phyloP scores from a whole-genome alignment of 371 early-diverging fungal species.

The Blakeslea trispora region DNA sequence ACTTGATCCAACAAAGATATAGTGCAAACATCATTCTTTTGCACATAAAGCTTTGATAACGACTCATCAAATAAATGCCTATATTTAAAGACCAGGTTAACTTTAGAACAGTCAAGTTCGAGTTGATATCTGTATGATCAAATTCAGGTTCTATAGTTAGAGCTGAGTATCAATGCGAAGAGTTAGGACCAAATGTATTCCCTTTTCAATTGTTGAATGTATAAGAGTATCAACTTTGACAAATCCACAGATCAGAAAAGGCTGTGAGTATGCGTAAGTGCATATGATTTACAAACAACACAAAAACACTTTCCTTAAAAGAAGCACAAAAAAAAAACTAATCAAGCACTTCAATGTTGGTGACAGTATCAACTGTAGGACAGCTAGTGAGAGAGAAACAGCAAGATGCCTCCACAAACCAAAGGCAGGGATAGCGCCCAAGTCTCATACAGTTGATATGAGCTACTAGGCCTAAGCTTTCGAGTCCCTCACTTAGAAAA shows the following conservation, averaged over 20 bases:
- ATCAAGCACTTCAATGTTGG: slow-evolving; percentile 5
- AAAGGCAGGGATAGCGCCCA: slow-evolving; percentile 5
- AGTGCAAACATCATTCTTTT: too few species aligned
- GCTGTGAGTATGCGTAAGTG: background rate
- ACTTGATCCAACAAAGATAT: too few species aligned
- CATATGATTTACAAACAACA: background rate
- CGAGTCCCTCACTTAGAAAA: slow-evolving; percentile 1
- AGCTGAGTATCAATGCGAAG: too few species aligned
- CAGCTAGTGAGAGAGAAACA: slow-evolving; percentile 5
- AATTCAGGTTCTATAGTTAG: too few species aligned
- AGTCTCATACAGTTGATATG: slow-evolving; percentile 6
- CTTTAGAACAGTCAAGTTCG: slow-evolving; percentile 3
- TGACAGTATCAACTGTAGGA: slow-evolving; percentile 7
- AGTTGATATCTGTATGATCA: background rate
- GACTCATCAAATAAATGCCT: too few species aligned
- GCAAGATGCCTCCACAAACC: slow-evolving; percentile 5
- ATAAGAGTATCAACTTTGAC: slow-evolving; percentile 5
- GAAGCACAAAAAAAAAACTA: background rate
- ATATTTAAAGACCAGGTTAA: too few species aligned
- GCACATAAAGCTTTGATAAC: too few species aligned
- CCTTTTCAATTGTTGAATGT: slow-evolving; percentile 2
- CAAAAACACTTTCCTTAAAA: too few species aligned
- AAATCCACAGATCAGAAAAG: background rate
- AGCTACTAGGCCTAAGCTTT: background rate
- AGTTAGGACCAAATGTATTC: too few species aligned